Conservation (phyloP, 176 grass and related monocot species). For the Elymus sibiricus region DNA sequence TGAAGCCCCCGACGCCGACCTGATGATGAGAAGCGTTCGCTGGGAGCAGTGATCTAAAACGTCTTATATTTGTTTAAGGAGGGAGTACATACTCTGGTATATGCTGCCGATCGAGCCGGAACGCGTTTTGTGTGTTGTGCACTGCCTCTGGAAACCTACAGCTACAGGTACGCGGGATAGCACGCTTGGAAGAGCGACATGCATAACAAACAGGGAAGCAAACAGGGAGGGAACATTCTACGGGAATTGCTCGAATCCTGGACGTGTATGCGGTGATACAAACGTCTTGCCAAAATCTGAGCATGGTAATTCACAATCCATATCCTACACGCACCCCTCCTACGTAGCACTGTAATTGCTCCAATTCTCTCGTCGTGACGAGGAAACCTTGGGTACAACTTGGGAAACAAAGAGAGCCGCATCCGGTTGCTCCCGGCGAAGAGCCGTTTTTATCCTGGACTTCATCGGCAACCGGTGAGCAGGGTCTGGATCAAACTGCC, state of each 20-base stretch:
- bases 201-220: background rate
- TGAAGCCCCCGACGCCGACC: slow-evolving; percentile 91
- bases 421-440: background rate
- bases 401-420: background rate
- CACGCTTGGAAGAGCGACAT: background rate
- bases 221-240: background rate
- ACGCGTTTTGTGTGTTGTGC: too few species aligned
- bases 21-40: slow-evolving; percentile 95
- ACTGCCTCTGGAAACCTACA: too few species aligned
- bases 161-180: background rate
- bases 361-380: background rate
- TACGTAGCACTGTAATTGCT: background rate
- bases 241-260: background rate
- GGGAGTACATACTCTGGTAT: too few species aligned
- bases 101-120: slow-evolving; percentile 2
- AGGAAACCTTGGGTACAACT: background rate
- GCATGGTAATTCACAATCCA: background rate
- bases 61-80: too few species aligned
- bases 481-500: slow-evolving; percentile 73
- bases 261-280: background rate
- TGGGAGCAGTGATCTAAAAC: slow-evolving; percentile 51
- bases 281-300: background rate
- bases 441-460: background rate
- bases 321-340: background rate
- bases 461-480: slow-evolving; percentile 53